Evolutionary conservation across 1,284 basidiomycete species (phyloP).

Genomic region (Cutaneotrichosporon curvatum): DNA sequence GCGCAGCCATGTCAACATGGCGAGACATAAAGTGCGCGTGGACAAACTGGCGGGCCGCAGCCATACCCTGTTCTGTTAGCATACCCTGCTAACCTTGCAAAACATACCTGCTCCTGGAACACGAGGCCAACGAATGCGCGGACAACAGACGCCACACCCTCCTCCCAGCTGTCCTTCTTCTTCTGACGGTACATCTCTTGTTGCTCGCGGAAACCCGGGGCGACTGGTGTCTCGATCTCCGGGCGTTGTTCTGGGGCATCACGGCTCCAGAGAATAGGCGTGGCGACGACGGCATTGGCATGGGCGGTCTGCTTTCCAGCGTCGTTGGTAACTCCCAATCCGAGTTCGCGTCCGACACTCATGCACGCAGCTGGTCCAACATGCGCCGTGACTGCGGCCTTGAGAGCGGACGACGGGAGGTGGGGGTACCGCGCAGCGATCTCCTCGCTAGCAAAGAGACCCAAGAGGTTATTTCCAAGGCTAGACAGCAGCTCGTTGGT

Average conservation of each 20-base stretch:
- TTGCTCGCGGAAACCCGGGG: conserved; percentile 15
- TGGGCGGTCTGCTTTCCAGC: conserved; percentile 12
- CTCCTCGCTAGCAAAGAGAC: conserved; percentile 82
- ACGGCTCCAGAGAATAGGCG: conserved; percentile 50
- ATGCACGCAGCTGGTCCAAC: conserved; percentile 79
- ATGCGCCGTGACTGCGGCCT: conserved; percentile 82
- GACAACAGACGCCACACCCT: conserved; percentile 47
- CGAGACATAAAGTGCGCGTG: conserved; percentile 79
- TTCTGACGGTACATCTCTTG: conserved; percentile 12
- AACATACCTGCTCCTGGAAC: conserved; percentile 52
- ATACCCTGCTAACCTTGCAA: no score
- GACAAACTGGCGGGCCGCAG: conserved; percentile 72
- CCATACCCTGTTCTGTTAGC: conserved; percentile 57
- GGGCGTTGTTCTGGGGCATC: conserved; percentile 51
- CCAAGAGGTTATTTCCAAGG: conserved; percentile 83
- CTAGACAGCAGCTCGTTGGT: conserved; percentile 73
- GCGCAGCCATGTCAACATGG: conserved; percentile 66
- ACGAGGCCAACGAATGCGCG: conserved; percentile 51
- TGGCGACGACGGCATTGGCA: conserved; percentile 18
- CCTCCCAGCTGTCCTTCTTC: conserved; percentile 30
- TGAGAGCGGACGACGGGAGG: conserved; percentile 80
- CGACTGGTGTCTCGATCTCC: conserved; percentile 21
- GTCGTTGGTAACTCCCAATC: conserved; percentile 30
- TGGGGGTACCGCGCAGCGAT: conserved; percentile 78
- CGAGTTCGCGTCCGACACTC: conserved; percentile 72